Evolutionary conservation across 129 eudicot genomes (phyloP), one percentile per base, ranked within the genome.

Genomic region (Artemisia tridentata): DNA sequence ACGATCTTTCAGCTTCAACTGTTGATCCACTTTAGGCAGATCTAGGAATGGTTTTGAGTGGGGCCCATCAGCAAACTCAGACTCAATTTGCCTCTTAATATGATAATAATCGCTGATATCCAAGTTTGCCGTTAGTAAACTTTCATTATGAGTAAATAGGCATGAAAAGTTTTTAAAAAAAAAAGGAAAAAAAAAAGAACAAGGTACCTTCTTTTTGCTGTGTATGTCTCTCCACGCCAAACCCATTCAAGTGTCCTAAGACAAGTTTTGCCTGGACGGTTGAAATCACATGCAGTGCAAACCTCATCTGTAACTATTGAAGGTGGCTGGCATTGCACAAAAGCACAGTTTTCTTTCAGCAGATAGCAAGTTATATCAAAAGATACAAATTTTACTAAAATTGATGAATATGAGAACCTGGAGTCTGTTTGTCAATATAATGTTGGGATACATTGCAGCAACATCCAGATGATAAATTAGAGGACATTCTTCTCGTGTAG

Each of bases 381-480:
- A 8, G 2, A 65, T 71, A 43, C 17, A 63, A 27, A 13, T 25
- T 71, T 38, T 15, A 47, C 17, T 58, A 47, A 27, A 15, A 48
- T 25, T 25, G 18, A 47, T 58, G 11, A 31, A 67, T 57, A 29
- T 60, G 78, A 19, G 51, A 80, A 95, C 99, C 99, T 95, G 99
- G 82, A 95, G 99, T 78, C 99, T 86, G 89, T 95, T 95, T 27
- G 99, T 95, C 79, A 95, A 65, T 41, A 95, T 95, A 75, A 95
- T 95, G 72, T 95, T 95, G 19, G 99, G 99, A 79, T 95, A 95
- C 99, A 95, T 95, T 20, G 99, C 99, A 84, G 99, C 99, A 65
- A 95, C 99, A 84, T 95, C 99, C 25, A 95, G 80, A 86, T 95
- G 99, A 81, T 95, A 95, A 51, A 95, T 95, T 74, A 95, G 99